Evolutionary conservation across 1,284 basidiomycete genomes (phyloP), one percentile per base, ranked within the genome.

Genomic region (Leccinum pachyderme): DNA sequence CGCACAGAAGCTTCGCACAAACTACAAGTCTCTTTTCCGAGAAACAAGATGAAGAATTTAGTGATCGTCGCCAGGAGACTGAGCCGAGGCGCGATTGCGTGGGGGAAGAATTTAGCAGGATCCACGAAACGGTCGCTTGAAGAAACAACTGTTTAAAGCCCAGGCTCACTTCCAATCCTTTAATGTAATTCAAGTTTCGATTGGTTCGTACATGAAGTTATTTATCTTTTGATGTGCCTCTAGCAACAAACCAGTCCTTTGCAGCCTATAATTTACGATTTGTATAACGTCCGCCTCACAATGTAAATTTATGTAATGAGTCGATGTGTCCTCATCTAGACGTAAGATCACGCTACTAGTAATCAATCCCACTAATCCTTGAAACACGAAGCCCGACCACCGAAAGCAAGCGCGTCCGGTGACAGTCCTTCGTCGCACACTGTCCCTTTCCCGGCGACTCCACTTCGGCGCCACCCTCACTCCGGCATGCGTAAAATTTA

Each of bases 1-100:
- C 56, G 47, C 11, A 3, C 28, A 18, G 53, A 46, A 15, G 31
- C 51, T n/a, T 44, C 31, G 32, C 51, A 32, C 22, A 55, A 66
- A 33, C 59, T 44, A n/a, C 59, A 43, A 32, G 2, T 31, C n/a
- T 58, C 68, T 47, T 43, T 57, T 33, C 47, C 51, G 22, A 49
- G 48, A 45, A 65, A 57, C 22, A 57, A 54, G 47, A 44, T 66
- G 54, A 68, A 57, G 41, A 56, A 31, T 31, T 46, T 70, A 15
- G 58, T 59, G 33, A 54, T 47, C 39, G 55, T 54, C 6, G 71
- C 68, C 44, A 62, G 54, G 27, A 59, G 63, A 45, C 43, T 69
- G 44, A 72, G 70, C 45, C 66, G 56, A 35, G 67, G 61, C 7
- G 54, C 73, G 18, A 35, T 70, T n/a, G 54, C 59, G 22, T 72